Evolutionary conservation across 495 filamentous ascomycete genomes (phyloP).

Genomic region (Penicillium lividum): DNA sequence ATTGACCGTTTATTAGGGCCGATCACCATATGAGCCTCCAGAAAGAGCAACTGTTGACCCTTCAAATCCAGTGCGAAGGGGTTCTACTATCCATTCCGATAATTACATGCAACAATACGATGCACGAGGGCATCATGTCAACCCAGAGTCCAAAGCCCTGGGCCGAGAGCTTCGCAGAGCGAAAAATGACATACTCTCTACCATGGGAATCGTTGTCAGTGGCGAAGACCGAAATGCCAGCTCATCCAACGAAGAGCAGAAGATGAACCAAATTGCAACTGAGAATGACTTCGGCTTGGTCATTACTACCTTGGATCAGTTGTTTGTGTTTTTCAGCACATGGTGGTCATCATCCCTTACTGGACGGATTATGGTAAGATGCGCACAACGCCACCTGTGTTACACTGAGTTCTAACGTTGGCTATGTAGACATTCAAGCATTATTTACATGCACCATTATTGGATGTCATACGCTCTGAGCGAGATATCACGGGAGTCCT

Average conservation of each 20-base stretch:
- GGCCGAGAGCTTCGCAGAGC: conserved; percentile 50
- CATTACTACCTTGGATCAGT: conserved; percentile 44
- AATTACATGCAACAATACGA: conserved; percentile 65
- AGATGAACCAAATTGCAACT: conserved; percentile 42
- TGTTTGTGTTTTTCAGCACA: conserved; percentile 43
- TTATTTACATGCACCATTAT: conserved; percentile 43
- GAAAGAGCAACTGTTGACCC: conserved; percentile 26
- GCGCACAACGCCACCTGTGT: not conserved
- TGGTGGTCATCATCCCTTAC: conserved; percentile 48
- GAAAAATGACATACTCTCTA: conserved; percentile 59
- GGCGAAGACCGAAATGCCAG: conserved; percentile 39
- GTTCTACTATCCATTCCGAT: conserved; percentile 45
- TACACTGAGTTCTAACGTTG: conserved; percentile 10
- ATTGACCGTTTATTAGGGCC: conserved; percentile 53
- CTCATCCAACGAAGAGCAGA: conserved; percentile 41
- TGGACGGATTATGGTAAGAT: conserved; percentile 49
- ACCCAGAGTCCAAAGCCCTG: conserved; percentile 51
- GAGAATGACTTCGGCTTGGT: conserved; percentile 55
- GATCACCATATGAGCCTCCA: conserved; percentile 70
- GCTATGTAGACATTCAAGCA: conserved; percentile 47
- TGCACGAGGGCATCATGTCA: conserved; percentile 67
- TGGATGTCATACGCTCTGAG: conserved; percentile 42
- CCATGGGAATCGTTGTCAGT: conserved; percentile 54
- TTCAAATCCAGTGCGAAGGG: conserved; percentile 24
- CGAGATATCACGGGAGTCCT: conserved; percentile 32